Evolutionary conservation across 2,329 filamentous ascomycete species (phyloP), one percentile per base, ranked within the genome.

Genomic region (Cercospora brassicicola): DNA sequence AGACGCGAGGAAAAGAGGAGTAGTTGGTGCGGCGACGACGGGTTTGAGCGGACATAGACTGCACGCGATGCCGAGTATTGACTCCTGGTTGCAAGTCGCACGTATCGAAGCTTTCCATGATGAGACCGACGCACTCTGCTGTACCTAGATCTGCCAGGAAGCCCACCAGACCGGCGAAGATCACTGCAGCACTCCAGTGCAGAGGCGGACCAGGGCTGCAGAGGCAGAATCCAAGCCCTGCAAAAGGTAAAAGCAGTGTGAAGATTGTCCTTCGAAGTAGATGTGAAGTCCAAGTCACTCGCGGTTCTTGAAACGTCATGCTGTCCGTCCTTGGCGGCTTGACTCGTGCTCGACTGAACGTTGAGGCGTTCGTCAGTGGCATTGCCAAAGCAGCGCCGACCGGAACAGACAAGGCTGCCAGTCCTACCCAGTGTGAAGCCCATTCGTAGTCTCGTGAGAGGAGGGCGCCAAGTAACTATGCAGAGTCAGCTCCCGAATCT

Each of bases 31-130:
- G 80, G 36, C 81, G 76, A 18, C 80, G 76, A 31, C 81, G 79
- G 23, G 79, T 78, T 13, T 80, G 78, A 5, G 62, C 53, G 20
- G 81, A 79, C 76, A 85, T 79, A 64, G 73, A 83, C 75, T 83
- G 73, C 20, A 83, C 74, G 0, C 83, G 79, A 72, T 85, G 83
- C 28, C 74, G 76, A 30, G 81, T 83, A 65, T 86, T 90, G 82
- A 90, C 89, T 10, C 90, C 89, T 2, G 90, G 88, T 72, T 91
- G 90, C 3, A 94, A 82, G 77, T 94, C 91, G 48, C 89, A 92
- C n/a, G 89, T 91, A 76, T 94, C 91, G 77, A 90, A 94, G 0
- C 89, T 89, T 76, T 93, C 91, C 91, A 94, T 93, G 76, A 93
- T 86, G 33, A 94, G 81, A 0, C 91, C 90, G 71, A 90, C 87